Evolutionary conservation across 306 rosid species (phyloP).

Genomic region (Vigna reflexopilosa): DNA sequence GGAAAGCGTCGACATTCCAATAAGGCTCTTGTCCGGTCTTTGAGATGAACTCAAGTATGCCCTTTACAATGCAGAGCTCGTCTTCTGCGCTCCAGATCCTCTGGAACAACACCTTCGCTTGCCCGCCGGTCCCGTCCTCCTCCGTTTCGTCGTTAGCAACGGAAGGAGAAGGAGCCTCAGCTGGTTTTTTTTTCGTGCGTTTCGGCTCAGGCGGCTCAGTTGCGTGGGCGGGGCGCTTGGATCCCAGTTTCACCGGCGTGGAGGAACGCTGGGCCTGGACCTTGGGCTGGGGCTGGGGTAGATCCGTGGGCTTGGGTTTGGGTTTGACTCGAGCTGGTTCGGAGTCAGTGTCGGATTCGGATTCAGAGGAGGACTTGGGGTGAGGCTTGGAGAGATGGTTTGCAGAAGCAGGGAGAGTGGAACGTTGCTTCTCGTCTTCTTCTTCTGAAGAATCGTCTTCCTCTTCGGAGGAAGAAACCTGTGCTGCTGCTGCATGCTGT

Average conservation of each 20-base stretch:
- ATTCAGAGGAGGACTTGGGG: too few relatives aligned
- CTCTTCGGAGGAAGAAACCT: too few relatives aligned
- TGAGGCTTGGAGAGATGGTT: too few relatives aligned
- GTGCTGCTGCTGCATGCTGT: constrained; percentile 31
- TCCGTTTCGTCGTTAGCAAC: constrained; percentile 15
- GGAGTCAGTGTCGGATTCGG: too few relatives aligned
- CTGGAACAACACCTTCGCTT: constrained; percentile 35
- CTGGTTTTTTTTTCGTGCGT: constrained; percentile 53
- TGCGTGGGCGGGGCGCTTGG: constrained; percentile 40
- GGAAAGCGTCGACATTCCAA: constrained; percentile 43
- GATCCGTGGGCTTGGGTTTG: constrained; percentile 54
- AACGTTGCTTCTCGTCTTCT: too few relatives aligned
- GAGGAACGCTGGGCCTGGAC: constrained; percentile 36
- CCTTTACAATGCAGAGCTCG: constrained; percentile 52
- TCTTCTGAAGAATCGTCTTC: too few relatives aligned
- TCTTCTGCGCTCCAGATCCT: constrained; percentile 69
- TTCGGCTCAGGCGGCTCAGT: constrained; percentile 22
- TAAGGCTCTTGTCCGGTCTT: constrained; percentile 49
- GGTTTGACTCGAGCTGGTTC: too few relatives aligned
- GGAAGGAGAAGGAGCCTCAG: not conserved
- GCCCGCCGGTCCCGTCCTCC: not conserved
- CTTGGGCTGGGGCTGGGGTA: constrained; percentile 23
- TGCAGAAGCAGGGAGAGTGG: too few relatives aligned
- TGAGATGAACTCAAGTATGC: constrained; percentile 50
- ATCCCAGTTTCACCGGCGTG: constrained; percentile 38